Percentiles rank a stretch among this genome's conserved stretches.
Evolutionary conservation across 2,329 filamentous ascomycete genomes (phyloP).

Genomic region (Zopfia rhizophila): DNA sequence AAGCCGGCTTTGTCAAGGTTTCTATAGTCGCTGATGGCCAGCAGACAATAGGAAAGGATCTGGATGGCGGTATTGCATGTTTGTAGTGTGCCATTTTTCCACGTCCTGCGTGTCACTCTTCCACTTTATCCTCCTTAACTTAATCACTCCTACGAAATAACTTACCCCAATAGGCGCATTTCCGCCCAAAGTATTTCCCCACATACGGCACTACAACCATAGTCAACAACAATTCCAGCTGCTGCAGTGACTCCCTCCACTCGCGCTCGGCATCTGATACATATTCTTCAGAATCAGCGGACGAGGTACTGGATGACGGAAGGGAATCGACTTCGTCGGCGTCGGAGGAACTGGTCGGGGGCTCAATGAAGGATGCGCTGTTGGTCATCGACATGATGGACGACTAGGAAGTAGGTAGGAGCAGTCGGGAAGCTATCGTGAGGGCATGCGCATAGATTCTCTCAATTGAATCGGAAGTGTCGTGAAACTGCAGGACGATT

Average conservation of each 20-base stretch:
- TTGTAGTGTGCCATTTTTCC: too few species aligned
- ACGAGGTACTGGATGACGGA: constrained; percentile 63
- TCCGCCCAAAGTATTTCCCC: constrained; percentile 94
- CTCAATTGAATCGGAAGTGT: too few species aligned
- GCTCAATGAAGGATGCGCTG: constrained; percentile 51
- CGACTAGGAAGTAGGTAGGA: not conserved
- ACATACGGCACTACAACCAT: constrained; percentile 95
- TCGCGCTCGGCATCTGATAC: constrained; percentile 90
- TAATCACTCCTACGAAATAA: constrained; percentile 34
- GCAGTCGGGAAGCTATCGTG: too few species aligned
- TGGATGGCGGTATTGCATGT: too few species aligned
- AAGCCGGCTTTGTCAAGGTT: too few species aligned
- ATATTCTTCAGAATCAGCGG: constrained; percentile 65
- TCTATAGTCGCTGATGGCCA: too few species aligned
- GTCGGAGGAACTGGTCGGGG: constrained; percentile 38
- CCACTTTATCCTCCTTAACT: not conserved
- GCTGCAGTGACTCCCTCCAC: constrained; percentile 94
- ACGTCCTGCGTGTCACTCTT: too few species aligned
- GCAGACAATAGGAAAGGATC: too few species aligned
- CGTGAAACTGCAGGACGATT: too few species aligned
- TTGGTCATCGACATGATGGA: constrained; percentile 49
- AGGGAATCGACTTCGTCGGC: constrained; percentile 61
- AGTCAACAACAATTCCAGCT: constrained; percentile 89
- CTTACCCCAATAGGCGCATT: constrained; percentile 96
- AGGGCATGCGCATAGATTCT: too few species aligned